Base-by-base conservation (phyloP, 2,329 filamentous ascomycete genomes). In the Geosmithia flava region DNA sequence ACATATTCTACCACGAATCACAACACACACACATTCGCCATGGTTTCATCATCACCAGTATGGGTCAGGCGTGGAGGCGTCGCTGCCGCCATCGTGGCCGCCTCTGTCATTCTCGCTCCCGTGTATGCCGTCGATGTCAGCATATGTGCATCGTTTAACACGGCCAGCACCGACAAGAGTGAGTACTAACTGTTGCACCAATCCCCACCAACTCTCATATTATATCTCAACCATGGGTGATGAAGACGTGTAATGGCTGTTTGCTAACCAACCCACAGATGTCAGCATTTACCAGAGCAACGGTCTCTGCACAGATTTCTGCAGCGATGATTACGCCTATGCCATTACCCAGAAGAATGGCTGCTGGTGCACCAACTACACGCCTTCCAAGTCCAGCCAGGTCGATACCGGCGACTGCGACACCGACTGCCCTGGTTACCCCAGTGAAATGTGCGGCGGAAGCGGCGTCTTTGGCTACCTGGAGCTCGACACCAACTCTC, bases 321-420 rank as follows among this genome's bases (percentile, higher is more conserved):
- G 86, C 64, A 56, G 63, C 23, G 57, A 59, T 19, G 55, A 69
- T 16, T 85, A 72, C 53, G 83, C 85, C 40, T 86, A 82, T 52
- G 84, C 83, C 53, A 69, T 91, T 45, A 68, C 89, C 1, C 75
- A 87, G 55, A 71, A 65, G 16, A 68, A 77, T 30, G 63, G 71
- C 47, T 91, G 86, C 60, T 91, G 84, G 84, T 91, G 86, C 61
- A 82, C 83, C 39, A 75, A 88, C 59, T 81, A 81, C 56, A 71
- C 72, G 2, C 86, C 86, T 8, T 68, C 68, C 46, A 53, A 66
- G 30, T 59, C 57, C 19, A 61, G 59, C 30, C 60, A 69, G 48
- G 66, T 71, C 46, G 58, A 66, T 20, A 61, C 64, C 2, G 54
- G 52, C 33, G 55, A 72, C 20, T 91, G 86, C 64, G 63, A 72